Evolutionary conservation across 2,329 filamentous ascomycete genomes (phyloP).

Genomic region (Cladosporium sp.): DNA sequence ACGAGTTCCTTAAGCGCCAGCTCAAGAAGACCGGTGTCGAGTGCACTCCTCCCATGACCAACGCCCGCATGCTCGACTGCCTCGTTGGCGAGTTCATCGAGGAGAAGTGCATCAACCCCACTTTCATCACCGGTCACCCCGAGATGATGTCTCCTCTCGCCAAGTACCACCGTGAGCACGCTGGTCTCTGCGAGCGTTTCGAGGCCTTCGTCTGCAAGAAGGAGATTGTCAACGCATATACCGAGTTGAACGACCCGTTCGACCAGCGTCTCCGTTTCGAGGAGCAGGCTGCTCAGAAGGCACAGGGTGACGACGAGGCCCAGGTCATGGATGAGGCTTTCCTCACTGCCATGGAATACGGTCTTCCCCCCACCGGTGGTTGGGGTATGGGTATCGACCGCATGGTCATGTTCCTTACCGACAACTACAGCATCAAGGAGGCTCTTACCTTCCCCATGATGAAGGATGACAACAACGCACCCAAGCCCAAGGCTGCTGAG

Average conservation of each 20-base stretch:
- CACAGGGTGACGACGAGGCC: slow-evolving; percentile 93
- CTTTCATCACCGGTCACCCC: slow-evolving; percentile 80
- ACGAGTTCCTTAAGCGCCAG: slow-evolving; percentile 77
- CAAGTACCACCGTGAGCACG: slow-evolving; percentile 81
- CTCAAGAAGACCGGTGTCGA: slow-evolving; percentile 88
- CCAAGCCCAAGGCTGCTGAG: slow-evolving; percentile 55
- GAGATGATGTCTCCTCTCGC: slow-evolving; percentile 88
- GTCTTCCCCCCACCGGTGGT: slow-evolving; percentile 87
- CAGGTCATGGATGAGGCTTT: slow-evolving; percentile 96
- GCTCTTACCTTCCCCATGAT: slow-evolving; percentile 96
- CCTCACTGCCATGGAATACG: slow-evolving; percentile 83
- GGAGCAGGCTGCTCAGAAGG: slow-evolving; percentile 94
- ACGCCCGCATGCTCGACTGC: slow-evolving; percentile 94
- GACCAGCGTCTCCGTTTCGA: slow-evolving; percentile 89
- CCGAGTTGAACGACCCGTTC: slow-evolving; percentile 95
- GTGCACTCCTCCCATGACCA: slow-evolving; percentile 85
- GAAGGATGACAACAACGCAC: slow-evolving; percentile 61
- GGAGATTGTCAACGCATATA: slow-evolving; percentile 96
- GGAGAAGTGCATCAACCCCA: slow-evolving; percentile 88
- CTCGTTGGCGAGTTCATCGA: slow-evolving; percentile 89
- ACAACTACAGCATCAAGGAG: slow-evolving; percentile 95
- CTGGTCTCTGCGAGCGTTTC: slow-evolving; percentile 91
- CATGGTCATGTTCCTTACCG: slow-evolving; percentile 89
- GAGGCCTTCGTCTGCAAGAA: slow-evolving; percentile 97
- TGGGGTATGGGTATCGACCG: slow-evolving; percentile 95